phyloP scores from a whole-genome alignment of 1,139 yeast genomes.

The Protomyces lactucae-debilis region DNA sequence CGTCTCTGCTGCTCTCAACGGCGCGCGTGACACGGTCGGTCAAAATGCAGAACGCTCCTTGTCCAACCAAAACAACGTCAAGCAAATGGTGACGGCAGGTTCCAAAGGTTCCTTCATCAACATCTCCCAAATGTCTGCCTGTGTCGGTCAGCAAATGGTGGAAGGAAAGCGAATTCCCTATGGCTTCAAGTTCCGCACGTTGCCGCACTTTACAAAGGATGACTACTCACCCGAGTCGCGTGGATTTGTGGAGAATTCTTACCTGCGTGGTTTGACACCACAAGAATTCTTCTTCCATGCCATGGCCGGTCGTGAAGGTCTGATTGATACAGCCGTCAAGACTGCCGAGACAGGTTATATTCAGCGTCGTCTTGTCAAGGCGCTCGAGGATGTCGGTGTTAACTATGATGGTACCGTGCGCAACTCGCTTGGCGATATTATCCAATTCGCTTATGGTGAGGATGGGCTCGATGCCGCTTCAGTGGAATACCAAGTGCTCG shows the following conservation, averaged over 20 bases:
- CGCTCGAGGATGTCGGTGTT: slow-evolving; percentile 97
- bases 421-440: slow-evolving; percentile 92
- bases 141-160: slow-evolving; percentile 99
- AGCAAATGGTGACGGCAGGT: slow-evolving; percentile 99
- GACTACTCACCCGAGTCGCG: slow-evolving; percentile 97
- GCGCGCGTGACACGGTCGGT: slow-evolving; percentile 99
- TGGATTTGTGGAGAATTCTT: slow-evolving; percentile 96
- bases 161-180: slow-evolving; percentile 99
- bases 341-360: slow-evolving; percentile 99
- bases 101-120: slow-evolving; percentile 98
- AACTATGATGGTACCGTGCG: slow-evolving; percentile 98
- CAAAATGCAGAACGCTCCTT: slow-evolving; percentile 95
- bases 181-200: slow-evolving; percentile 91
- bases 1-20: slow-evolving; percentile 89
- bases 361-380: slow-evolving; percentile 97
- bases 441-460: slow-evolving; percentile 96
- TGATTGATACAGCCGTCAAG: slow-evolving; percentile 97
- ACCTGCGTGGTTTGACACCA: slow-evolving; percentile 94
- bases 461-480: slow-evolving; percentile 98
- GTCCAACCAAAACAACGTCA: slow-evolving; percentile 90
- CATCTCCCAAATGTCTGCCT: slow-evolving; percentile 99
- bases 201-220: slow-evolving; percentile 97
- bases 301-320: slow-evolving; percentile 99
- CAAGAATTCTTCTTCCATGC: slow-evolving; percentile 99
- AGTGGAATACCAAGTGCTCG: slow-evolving; percentile 95